A percentile compares a stretch with the other conserved stretches of the same genome.
Conservation (phyloP, 768 basidiomycete genomes). For the Crassisporium funariophilum region DNA sequence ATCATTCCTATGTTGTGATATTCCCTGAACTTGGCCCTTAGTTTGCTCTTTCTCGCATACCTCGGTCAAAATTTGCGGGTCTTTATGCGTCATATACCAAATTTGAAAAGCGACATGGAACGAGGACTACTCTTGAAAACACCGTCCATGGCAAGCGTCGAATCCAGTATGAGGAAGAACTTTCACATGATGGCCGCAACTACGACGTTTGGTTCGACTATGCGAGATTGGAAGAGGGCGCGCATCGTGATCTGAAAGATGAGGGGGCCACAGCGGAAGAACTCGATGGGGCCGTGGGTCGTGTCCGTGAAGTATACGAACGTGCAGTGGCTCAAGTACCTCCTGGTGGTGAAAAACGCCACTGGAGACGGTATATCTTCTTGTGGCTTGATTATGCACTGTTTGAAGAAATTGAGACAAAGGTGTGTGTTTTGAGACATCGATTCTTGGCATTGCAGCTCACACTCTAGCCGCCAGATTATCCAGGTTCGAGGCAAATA, state of each 20-base stretch:
- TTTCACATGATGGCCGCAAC: constrained; percentile 87
- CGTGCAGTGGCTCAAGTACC: constrained; percentile 95
- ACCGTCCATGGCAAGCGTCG: constrained; percentile 97
- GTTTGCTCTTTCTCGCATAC: constrained; percentile 94
- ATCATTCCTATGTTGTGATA: background rate
- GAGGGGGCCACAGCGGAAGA: constrained; percentile 77
- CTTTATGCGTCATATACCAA: constrained; percentile 94
- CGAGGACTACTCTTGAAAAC: constrained; percentile 81
- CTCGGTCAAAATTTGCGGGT: constrained; percentile 85
- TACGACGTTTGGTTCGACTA: constrained; percentile 99
- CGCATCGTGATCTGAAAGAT: constrained; percentile 71
- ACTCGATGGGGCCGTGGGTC: constrained; percentile 56
- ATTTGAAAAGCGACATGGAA: constrained; percentile 98
- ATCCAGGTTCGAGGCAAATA: constrained; percentile 81
- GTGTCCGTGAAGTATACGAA: constrained; percentile 94
- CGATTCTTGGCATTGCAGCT: background rate
- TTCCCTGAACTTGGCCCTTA: constrained; percentile 28
- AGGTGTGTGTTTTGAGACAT: no score
- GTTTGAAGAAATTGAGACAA: constrained; percentile 95
- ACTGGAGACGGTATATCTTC: constrained; percentile 90
- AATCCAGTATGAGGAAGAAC: constrained; percentile 97
- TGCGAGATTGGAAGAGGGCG: constrained; percentile 88
- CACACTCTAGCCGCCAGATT: constrained; percentile 65
- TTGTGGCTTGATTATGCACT: constrained; percentile 94
- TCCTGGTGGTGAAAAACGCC: constrained; percentile 89